A percentile compares a stretch with the other conserved stretches of the same genome.
Evolutionary conservation across 208 protist species (phyloP).

Genomic region (Acanthamoeba castellanii): DNA sequence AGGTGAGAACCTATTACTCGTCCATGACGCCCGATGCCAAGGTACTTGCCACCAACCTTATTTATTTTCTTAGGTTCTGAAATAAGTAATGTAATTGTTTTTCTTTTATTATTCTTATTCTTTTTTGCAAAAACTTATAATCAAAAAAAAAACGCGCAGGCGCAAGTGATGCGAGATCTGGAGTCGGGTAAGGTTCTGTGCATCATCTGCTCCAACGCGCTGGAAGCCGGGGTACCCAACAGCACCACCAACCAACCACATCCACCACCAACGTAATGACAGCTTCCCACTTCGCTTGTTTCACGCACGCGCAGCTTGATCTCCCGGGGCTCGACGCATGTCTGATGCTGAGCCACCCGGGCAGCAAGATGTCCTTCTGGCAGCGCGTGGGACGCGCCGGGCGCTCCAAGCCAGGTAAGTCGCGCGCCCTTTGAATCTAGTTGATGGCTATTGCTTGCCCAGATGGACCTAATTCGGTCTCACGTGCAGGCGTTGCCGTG

Average conservation of each 20-base stretch:
- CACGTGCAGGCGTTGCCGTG: not conserved
- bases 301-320: not conserved
- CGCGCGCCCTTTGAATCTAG: not conserved
- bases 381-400: slow-evolving; percentile 47
- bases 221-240: slow-evolving; percentile 18
- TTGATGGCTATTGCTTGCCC: no score
- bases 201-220: slow-evolving; percentile 37
- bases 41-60: not conserved
- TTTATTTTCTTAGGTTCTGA: not conserved
- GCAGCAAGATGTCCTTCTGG: slow-evolving; percentile 57
- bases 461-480: not conserved
- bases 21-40: slow-evolving; percentile 27
- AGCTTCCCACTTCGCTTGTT: not conserved
- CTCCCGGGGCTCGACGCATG: slow-evolving; percentile 8
- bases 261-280: not conserved
- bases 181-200: not conserved
- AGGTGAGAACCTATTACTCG: slow-evolving; percentile 50
- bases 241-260: not conserved
- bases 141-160: not conserved
- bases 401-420: not conserved
- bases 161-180: slow-evolving; percentile 4
- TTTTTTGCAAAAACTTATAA: no score
- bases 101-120: not conserved
- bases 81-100: no score
- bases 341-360: slow-evolving; percentile 36